phyloP scores from a whole-genome alignment of 225 moss, liverwort and hornwort species.

The Sphagnum tenellum region DNA sequence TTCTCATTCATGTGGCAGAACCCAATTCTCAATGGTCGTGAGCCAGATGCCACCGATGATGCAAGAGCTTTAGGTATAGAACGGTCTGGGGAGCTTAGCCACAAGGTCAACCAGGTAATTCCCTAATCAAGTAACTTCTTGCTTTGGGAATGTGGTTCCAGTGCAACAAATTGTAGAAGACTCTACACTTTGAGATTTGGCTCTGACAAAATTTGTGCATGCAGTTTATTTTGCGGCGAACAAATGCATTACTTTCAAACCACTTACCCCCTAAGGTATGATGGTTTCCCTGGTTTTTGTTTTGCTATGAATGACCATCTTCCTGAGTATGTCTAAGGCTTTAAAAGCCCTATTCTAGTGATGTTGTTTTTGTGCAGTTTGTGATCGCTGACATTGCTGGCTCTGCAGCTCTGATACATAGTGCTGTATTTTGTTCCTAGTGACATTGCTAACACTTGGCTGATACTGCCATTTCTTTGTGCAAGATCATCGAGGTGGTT shows the following conservation, averaged over 20 bases:
- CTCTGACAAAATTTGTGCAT: background rate
- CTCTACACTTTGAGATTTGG: too few species aligned
- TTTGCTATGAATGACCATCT: background rate
- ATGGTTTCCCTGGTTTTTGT: background rate
- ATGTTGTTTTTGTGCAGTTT: background rate
- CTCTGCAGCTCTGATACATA: background rate
- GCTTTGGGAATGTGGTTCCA: too few species aligned
- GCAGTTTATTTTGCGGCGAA: conserved; percentile 93
- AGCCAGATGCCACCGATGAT: conserved; percentile 91
- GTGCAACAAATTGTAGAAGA: too few species aligned
- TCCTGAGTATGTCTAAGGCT: background rate
- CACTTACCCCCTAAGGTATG: conserved; percentile 95
- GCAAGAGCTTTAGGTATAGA: conserved; percentile 74
- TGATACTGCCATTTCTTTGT: too few species aligned
- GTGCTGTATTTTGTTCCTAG: too few species aligned
- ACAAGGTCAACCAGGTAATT: conserved; percentile 90
- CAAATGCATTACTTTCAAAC: conserved; percentile 89
- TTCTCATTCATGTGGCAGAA: conserved; percentile 23
- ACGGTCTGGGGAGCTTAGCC: conserved; percentile 89
- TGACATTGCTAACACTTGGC: too few species aligned
- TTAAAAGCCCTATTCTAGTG: background rate
- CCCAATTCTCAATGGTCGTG: conserved; percentile 83
- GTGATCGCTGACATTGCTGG: background rate
- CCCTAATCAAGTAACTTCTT: too few species aligned
- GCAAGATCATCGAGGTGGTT: conserved; percentile 85